phyloP scores from a whole-genome alignment of 768 basidiomycete species.

The Pisolithus orientalis region DNA sequence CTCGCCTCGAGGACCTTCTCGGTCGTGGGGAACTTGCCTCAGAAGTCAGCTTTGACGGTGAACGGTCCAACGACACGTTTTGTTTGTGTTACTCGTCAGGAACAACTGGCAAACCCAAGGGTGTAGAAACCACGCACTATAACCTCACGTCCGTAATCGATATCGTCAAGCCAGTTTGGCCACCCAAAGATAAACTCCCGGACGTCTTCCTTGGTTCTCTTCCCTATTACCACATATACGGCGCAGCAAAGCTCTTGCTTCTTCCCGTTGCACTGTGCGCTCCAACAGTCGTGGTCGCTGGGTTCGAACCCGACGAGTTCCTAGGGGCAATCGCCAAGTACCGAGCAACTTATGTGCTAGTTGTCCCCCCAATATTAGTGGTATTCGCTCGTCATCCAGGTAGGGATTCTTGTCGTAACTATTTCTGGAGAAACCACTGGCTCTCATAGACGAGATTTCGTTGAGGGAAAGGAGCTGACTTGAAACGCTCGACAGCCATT shows the following conservation, averaged over 20 bases:
- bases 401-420: conserved; percentile 22
- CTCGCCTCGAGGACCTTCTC: conserved; percentile 45
- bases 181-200: conserved; percentile 10
- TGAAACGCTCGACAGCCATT: conserved; percentile 36
- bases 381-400: conserved; percentile 64
- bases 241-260: conserved; percentile 56
- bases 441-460: no score
- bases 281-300: conserved; percentile 52
- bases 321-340: conserved; percentile 62
- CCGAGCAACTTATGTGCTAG: conserved; percentile 47
- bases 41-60: conserved; percentile 53
- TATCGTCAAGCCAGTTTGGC: conserved; percentile 43
- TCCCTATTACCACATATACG: conserved; percentile 53
- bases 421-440: no score
- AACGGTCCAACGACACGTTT: conserved; percentile 49
- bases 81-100: conserved; percentile 64
- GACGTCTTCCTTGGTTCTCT: conserved; percentile 60
- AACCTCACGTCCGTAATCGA: conserved; percentile 59
- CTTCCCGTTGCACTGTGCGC: conserved; percentile 47
- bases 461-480: background rate
- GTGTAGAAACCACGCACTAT: conserved; percentile 59
- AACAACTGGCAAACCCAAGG: conserved; percentile 78
- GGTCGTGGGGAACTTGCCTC: conserved; percentile 38
- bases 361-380: conserved; percentile 85
- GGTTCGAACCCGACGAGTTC: conserved; percentile 68